A percentile compares a stretch with the other conserved stretches of the same genome.
These are phyloP conservation scores for Anisodus tanguticus DNA, from an alignment of 257 asterid genomes.

Conservation along the genomic window DNA sequence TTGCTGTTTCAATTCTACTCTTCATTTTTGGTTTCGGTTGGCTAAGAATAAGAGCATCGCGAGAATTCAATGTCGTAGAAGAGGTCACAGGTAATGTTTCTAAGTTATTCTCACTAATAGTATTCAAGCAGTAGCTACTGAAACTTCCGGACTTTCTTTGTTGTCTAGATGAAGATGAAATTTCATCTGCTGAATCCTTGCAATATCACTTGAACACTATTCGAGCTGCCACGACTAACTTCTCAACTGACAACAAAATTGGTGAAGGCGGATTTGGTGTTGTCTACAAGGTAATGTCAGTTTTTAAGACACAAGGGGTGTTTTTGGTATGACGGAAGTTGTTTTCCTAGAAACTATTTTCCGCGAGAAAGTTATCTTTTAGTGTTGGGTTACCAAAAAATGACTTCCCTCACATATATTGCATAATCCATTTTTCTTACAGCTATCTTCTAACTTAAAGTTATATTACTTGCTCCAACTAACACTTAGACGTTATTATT, in stretches of 20 bases:
- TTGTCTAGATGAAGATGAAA: neutral
- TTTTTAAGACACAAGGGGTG: neutral
- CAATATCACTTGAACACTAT: constrained; percentile 21
- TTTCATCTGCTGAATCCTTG: neutral
- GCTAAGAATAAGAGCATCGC: constrained; percentile 1
- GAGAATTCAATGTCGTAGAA: neutral
- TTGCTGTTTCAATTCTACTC: neutral
- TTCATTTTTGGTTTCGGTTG: neutral
- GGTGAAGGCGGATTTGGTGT: constrained; percentile 38
- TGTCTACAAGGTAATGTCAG: constrained; percentile 36
- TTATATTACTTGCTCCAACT: no score
- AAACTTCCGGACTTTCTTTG: neutral
- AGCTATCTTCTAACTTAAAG: no score
- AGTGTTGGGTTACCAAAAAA: no score
- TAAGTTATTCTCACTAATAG: neutral
- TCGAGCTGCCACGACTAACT: constrained; percentile 35
- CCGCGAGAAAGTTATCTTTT: neutral
- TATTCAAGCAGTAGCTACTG: neutral
- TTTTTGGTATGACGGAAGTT: neutral
- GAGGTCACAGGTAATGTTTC: neutral
- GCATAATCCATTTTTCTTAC: no score
- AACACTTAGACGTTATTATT: no score
- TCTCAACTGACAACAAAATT: constrained; percentile 16
- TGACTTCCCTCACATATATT: neutral
- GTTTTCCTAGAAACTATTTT: neutral